Evolutionary conservation across 208 protist species (phyloP), one percentile per base, ranked within the genome.

Genomic region (Trypanosoma cruzi): DNA sequence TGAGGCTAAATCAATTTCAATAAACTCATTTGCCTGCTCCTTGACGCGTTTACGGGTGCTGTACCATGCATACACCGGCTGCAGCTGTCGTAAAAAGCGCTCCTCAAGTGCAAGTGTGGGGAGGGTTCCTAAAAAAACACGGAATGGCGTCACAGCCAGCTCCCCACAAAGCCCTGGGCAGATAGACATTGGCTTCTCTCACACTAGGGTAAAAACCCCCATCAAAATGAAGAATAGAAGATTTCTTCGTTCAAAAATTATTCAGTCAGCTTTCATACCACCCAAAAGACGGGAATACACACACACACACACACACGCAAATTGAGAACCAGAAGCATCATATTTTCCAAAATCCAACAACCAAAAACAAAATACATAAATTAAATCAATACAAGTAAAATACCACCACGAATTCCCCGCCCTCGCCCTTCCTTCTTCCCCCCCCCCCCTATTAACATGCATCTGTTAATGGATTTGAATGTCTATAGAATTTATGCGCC

Each of bases 21-120:
- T 80, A 62, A 92, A 96, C 65, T 93, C 85, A 64, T 86, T 96
- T 42, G 85, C 88, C 71, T 94, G 89, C 79, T 96, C 88, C 74
- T 90, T 93, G 42, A 96, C 85, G 26, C 84, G 86, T 73, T 91
- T 93, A 36, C 92, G 85, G 1, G 81, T 88, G 22, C 77, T 77
- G 68, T 93, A 94, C 89, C 92, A 96, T 49, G 92, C 78, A 68
- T 88, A 86, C 14, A 96, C 85, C 10, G 89, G 73, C 68, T 93
- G 88, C 56, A 94, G 40, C 50, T 96, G 88, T 4, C 92, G 76
- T 18, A 93, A 64, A 58, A 94, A 86, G 31, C 89, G 82, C 73
- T 94, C 80, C 57, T 94, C 87, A 57, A 96, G 73, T 4, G 79
- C 70, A 4, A 92, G 77, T 6, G 55, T 68, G 4, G 91, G 91